Conservation (phyloP, 2,329 filamentous ascomycete genomes). For the Salinomyces thailandicus region DNA sequence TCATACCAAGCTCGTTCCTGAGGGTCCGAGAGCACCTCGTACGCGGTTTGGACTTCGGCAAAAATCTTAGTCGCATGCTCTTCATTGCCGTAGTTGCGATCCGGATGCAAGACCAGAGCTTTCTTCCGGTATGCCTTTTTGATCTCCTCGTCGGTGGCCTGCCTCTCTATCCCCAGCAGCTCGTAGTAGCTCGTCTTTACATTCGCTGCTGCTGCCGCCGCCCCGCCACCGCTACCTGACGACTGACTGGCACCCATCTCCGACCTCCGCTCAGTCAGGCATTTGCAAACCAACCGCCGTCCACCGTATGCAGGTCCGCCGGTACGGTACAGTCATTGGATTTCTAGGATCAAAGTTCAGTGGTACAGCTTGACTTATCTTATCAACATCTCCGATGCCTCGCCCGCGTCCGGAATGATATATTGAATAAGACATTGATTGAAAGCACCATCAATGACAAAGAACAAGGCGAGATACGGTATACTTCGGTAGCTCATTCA, state of each 20-base stretch:
- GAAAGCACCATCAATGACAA: too few species aligned
- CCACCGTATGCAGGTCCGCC: too few species aligned
- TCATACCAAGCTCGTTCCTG: constrained; percentile 98
- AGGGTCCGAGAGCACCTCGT: constrained; percentile 90
- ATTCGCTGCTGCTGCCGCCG: constrained; percentile 16
- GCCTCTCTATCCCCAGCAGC: constrained; percentile 60
- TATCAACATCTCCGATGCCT: too few species aligned
- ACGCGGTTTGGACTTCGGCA: constrained; percentile 83
- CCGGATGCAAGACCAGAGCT: constrained; percentile 86
- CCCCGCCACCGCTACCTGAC: constrained; percentile 19
- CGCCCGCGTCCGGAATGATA: too few species aligned
- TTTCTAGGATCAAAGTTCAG: too few species aligned
- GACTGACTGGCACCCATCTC: constrained; percentile 40
- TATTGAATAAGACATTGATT: too few species aligned
- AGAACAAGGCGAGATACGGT: too few species aligned
- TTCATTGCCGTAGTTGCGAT: constrained; percentile 80
- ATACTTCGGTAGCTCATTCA: too few species aligned
- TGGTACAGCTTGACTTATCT: too few species aligned
- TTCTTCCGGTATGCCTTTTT: constrained; percentile 88
- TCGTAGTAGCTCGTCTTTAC: constrained; percentile 76
- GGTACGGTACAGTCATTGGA: too few species aligned
- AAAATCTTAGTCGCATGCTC: constrained; percentile 77
- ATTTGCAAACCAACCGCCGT: too few species aligned
- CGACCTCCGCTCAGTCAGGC: background rate
- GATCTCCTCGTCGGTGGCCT: constrained; percentile 78